A percentile compares a stretch with the other conserved stretches of the same genome.
These are phyloP conservation scores for Bruguiera hainesii DNA, from an alignment of 441 rosid genomes.

Conservation along the genomic window DNA sequence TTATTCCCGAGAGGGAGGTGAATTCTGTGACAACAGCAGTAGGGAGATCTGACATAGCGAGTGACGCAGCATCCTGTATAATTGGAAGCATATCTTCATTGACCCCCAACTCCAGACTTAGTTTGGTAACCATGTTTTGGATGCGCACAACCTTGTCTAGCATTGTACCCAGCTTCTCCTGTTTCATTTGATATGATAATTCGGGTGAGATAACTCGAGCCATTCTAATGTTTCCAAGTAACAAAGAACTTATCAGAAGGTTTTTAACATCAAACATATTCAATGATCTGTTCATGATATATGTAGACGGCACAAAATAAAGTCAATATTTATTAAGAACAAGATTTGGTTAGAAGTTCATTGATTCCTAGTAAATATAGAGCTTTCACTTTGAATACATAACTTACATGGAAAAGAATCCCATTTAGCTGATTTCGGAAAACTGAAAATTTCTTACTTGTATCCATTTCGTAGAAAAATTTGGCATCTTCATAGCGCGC, in stretches of 20 bases:
- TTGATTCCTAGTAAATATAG: not conserved
- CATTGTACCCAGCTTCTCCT: constrained; percentile 98
- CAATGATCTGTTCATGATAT: too few relatives aligned
- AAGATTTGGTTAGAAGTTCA: not conserved
- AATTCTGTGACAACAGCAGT: constrained; percentile 93
- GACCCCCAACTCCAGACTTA: constrained; percentile 49
- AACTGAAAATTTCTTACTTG: constrained; percentile 59
- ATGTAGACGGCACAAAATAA: not conserved
- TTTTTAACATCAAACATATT: not conserved
- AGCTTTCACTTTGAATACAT: not conserved
- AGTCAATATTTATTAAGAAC: not conserved
- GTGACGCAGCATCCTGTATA: constrained; percentile 79
- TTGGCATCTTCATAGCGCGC: constrained; percentile 99
- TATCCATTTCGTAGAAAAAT: constrained; percentile 91
- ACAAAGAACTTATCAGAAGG: not conserved
- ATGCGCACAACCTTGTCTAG: constrained; percentile 76
- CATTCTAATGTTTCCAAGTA: not conserved
- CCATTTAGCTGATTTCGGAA: constrained; percentile 78
- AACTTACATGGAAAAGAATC: constrained; percentile 93
- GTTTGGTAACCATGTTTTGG: constrained; percentile 49
- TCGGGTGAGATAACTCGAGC: not conserved
- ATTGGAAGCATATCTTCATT: constrained; percentile 48
- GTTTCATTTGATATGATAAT: constrained; percentile 23
- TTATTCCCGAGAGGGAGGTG: constrained; percentile 86
- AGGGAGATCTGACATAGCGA: constrained; percentile 97